Percentiles rank a stretch among this genome's conserved stretches.
Conservation (phyloP, 495 filamentous ascomycete species). For the Pyrenula massariospora region DNA sequence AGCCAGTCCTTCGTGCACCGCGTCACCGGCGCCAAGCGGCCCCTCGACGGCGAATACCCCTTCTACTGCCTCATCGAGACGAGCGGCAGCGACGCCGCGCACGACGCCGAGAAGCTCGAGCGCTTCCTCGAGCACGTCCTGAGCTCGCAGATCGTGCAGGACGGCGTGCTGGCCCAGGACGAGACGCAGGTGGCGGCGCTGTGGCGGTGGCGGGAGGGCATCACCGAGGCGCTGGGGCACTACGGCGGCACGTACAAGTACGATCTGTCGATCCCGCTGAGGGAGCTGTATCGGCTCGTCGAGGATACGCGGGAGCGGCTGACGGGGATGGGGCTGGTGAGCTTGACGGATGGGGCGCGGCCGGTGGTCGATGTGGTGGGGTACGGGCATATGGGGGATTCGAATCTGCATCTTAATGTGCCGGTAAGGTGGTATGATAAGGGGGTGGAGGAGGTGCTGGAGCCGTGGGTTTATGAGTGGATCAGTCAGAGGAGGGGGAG, state of each 20-base stretch:
- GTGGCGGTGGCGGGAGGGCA: slow-evolving; percentile 90
- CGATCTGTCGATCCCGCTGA: slow-evolving; percentile 85
- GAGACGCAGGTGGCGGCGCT: slow-evolving; percentile 77
- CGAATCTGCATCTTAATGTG: slow-evolving; percentile 89
- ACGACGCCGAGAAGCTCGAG: slow-evolving; percentile 80
- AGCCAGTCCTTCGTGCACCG: slow-evolving; percentile 63
- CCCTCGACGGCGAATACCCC: slow-evolving; percentile 69
- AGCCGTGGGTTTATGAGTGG: slow-evolving; percentile 97
- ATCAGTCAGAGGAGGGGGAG: slow-evolving; percentile 74
- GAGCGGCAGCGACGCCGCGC: slow-evolving; percentile 83
- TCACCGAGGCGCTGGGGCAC: slow-evolving; percentile 77
- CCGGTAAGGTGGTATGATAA: slow-evolving; percentile 71
- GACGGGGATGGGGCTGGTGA: slow-evolving; percentile 59
- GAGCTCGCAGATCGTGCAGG: slow-evolving; percentile 67
- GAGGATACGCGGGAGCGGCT: slow-evolving; percentile 67
- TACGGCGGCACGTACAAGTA: slow-evolving; percentile 98
- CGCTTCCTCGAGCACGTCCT: slow-evolving; percentile 84
- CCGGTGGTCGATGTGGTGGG: slow-evolving; percentile 86
- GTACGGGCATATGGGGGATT: slow-evolving; percentile 96
- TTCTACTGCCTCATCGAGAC: slow-evolving; percentile 98
- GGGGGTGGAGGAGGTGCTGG: slow-evolving; percentile 75
- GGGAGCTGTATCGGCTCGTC: slow-evolving; percentile 80
- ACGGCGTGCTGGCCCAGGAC: slow-evolving; percentile 84
- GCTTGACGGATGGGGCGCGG: slow-evolving; percentile 55
- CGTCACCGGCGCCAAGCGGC: slow-evolving; percentile 64